These are phyloP conservation scores for Gypsophila paniculata DNA, from an alignment of 179 eudicot genomes.

Conservation along the genomic window DNA sequence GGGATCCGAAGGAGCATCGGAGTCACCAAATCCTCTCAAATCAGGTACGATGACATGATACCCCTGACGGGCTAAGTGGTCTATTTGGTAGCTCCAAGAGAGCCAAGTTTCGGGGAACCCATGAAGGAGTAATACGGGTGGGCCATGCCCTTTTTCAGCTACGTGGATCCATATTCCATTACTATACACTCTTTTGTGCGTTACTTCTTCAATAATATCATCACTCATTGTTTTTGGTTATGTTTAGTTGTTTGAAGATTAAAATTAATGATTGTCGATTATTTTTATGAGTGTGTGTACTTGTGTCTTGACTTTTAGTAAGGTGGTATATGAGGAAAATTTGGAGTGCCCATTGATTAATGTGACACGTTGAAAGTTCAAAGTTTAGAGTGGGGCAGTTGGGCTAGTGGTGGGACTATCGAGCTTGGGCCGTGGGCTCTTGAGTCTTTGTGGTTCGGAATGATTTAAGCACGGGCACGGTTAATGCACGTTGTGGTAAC, in stretches of 20 bases:
- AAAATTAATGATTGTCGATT: neutral
- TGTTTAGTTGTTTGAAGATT: neutral
- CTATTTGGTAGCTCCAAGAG: conserved; percentile 37
- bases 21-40: conserved; percentile 40
- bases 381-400: no score
- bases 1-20: conserved; percentile 29
- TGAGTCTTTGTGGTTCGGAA: no score
- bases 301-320: no score
- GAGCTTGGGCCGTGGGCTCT: no score
- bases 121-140: conserved; percentile 35
- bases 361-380: no score
- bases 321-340: no score
- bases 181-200: conserved; percentile 23
- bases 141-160: conserved; percentile 39
- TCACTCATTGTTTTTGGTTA: conserved; percentile 3
- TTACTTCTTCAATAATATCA: neutral
- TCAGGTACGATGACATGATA: conserved; percentile 39
- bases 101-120: conserved; percentile 41
- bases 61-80: conserved; percentile 25
- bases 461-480: no score
- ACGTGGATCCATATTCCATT: conserved; percentile 37
- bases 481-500: no score
- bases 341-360: no score
- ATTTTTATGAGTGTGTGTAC: neutral
- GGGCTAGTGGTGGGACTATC: no score